Conservation (phyloP, 2,329 filamentous ascomycete genomes). For the Fusarium sp. region DNA sequence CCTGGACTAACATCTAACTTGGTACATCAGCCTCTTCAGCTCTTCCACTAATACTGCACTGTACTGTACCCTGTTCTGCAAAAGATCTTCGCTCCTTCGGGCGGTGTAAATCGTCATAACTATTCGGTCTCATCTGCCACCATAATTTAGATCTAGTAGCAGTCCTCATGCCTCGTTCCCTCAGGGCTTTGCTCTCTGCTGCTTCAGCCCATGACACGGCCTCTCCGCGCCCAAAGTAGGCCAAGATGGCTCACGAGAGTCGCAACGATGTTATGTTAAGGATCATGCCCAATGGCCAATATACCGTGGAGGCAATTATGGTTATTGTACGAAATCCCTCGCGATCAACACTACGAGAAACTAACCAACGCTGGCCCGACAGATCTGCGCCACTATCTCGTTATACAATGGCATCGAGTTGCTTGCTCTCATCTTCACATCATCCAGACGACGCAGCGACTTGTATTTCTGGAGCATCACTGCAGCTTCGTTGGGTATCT, state of each 20-base stretch:
- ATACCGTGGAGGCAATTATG: slow-evolving; percentile 31
- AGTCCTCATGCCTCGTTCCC: slow-evolving; percentile 2
- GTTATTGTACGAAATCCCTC: slow-evolving; percentile 31
- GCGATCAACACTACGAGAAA: not conserved
- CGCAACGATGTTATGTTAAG: slow-evolving; percentile 15
- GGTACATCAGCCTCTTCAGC: slow-evolving; percentile 12
- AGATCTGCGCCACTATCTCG: slow-evolving; percentile 31
- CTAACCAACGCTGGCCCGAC: not conserved
- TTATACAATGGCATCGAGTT: slow-evolving; percentile 35
- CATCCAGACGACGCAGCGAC: slow-evolving; percentile 25
- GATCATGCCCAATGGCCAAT: slow-evolving; percentile 8
- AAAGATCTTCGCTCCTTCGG: not conserved
- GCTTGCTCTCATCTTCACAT: slow-evolving; percentile 32
- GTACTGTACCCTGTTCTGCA: not conserved
- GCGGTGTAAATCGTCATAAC: slow-evolving; percentile 13
- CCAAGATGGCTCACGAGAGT: slow-evolving; percentile 22
- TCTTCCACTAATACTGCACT: not conserved
- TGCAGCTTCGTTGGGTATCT: slow-evolving; percentile 22
- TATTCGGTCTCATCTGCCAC: not conserved
- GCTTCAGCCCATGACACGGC: slow-evolving; percentile 18
- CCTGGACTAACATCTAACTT: not conserved
- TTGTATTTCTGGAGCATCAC: slow-evolving; percentile 36
- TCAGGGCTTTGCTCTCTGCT: not conserved
- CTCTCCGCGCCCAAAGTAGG: slow-evolving; percentile 9
- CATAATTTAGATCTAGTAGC: not conserved